A percentile compares a stretch with the other conserved stretches of the same genome.
Evolutionary conservation across 345 rosid genomes (phyloP).

Genomic region (Geranium rotundifolium): DNA sequence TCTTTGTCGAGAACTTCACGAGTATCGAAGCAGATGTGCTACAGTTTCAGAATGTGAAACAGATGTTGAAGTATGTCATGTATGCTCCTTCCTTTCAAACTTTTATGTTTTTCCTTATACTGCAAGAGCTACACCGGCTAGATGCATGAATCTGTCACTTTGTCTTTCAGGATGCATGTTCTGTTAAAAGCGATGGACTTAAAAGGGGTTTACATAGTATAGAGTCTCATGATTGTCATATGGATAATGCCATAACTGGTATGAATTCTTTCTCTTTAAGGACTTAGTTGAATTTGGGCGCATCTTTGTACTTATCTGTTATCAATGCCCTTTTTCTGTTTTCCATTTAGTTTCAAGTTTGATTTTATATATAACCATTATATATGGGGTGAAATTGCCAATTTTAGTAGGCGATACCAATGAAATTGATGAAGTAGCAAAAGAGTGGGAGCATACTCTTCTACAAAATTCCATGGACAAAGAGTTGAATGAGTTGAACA

Average conservation of each 20-base stretch:
- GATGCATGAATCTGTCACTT: constrained; percentile 3
- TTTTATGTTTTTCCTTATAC: neutral
- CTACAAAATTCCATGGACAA: constrained; percentile 86
- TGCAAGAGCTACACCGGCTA: neutral
- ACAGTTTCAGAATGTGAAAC: constrained; percentile 48
- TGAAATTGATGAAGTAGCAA: constrained; percentile 79
- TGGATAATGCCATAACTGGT: constrained; percentile 68
- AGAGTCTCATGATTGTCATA: constrained; percentile 69
- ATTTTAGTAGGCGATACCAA: constrained; percentile 48
- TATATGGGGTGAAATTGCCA: constrained; percentile 2
- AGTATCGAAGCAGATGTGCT: constrained; percentile 57
- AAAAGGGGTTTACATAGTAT: constrained; percentile 76
- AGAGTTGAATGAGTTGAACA: constrained; percentile 81
- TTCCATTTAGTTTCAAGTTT: neutral
- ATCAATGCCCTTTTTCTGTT: constrained; percentile 1
- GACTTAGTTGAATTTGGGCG: neutral
- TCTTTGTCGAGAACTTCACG: constrained; percentile 87
- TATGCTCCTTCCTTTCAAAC: neutral
- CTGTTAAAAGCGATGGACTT: constrained; percentile 68
- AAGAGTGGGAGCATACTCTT: constrained; percentile 97
- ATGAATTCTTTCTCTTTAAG: constrained; percentile 7
- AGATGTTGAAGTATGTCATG: constrained; percentile 58
- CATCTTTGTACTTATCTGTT: neutral
- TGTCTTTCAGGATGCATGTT: constrained; percentile 53
- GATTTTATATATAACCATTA: neutral